Percentiles rank a stretch among this genome's conserved stretches.
These are phyloP conservation scores for Exserohilum turcica DNA, from an alignment of 2,329 filamentous ascomycete species.

Conservation along the genomic window DNA sequence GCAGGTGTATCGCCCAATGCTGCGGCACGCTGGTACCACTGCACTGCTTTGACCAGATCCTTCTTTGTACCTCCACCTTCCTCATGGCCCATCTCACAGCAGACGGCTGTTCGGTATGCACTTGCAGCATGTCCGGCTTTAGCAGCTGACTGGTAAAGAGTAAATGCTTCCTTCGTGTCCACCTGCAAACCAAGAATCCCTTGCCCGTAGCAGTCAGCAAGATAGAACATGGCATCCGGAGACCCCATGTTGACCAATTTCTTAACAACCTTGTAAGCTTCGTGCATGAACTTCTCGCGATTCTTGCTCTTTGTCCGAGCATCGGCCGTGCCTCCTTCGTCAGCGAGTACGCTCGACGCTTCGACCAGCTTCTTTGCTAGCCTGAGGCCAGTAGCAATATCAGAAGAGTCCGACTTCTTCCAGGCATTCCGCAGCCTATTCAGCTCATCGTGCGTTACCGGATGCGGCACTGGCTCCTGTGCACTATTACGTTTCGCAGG, in stretches of 20 bases:
- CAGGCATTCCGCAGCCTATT: constrained; percentile 72
- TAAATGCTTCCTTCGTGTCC: constrained; percentile 91
- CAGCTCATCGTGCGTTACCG: constrained; percentile 78
- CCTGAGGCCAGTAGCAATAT: constrained; percentile 71
- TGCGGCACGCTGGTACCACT: constrained; percentile 96
- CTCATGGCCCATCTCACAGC: constrained; percentile 94
- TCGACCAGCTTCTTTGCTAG: constrained; percentile 86
- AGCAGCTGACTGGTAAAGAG: constrained; percentile 89
- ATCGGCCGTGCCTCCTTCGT: constrained; percentile 74
- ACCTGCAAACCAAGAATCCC: constrained; percentile 77
- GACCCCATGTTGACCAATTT: constrained; percentile 78
- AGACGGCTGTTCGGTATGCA: constrained; percentile 93
- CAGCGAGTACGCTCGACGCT: constrained; percentile 78
- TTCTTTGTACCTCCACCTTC: constrained; percentile 91
- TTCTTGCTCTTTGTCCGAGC: constrained; percentile 65
- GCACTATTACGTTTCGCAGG: constrained; percentile 29
- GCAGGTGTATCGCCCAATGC: constrained; percentile 87
- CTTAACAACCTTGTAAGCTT: constrained; percentile 90
- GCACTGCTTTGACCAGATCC: constrained; percentile 90
- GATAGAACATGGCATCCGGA: constrained; percentile 87
- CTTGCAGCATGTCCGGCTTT: constrained; percentile 85
- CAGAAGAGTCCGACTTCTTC: constrained; percentile 69
- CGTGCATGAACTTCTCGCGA: constrained; percentile 81
- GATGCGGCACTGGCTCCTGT: constrained; percentile 46
- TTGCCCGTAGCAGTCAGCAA: constrained; percentile 87